Evolutionary conservation across 2,329 filamentous ascomycete genomes (phyloP).

Genomic region (Alternaria angustiovoidea): DNA sequence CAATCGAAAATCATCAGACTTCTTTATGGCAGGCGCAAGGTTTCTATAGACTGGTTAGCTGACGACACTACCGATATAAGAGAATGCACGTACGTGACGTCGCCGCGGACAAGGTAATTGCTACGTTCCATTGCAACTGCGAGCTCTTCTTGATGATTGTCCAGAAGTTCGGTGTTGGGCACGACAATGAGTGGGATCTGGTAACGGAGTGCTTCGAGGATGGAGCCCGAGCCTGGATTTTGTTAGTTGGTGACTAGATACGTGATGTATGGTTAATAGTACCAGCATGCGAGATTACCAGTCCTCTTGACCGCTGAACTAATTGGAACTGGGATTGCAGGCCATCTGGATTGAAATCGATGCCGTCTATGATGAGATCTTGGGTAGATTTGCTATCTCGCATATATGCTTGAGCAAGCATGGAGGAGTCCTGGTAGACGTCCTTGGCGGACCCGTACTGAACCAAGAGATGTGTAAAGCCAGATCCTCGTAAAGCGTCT

Average conservation of each 20-base stretch:
- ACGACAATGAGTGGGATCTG: constrained; percentile 85
- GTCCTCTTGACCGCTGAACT: constrained; percentile 66
- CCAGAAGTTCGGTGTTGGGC: constrained; percentile 80
- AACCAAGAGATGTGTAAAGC: constrained; percentile 76
- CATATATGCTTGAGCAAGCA: constrained; percentile 24
- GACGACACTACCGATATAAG: background rate
- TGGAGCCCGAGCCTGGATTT: constrained; percentile 83
- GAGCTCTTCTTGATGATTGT: constrained; percentile 91
- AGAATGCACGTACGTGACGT: constrained; percentile 64
- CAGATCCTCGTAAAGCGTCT: constrained; percentile 62
- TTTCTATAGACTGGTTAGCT: constrained; percentile 51
- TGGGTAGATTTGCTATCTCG: constrained; percentile 6
- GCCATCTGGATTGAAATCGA: constrained; percentile 70
- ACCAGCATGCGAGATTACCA: constrained; percentile 92
- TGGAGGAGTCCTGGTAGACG: constrained; percentile 57
- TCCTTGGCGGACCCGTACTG: constrained; percentile 78
- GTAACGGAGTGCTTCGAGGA: constrained; percentile 80
- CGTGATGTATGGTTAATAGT: constrained; percentile 33
- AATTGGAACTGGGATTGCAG: constrained; percentile 67
- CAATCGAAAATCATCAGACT: constrained; percentile 54
- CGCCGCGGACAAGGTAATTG: constrained; percentile 78
- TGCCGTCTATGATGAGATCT: constrained; percentile 61
- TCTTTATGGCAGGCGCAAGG: constrained; percentile 56
- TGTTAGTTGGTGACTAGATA: constrained; percentile 6
- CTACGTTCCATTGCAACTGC: constrained; percentile 77